These are phyloP conservation scores for Piedraia hortae DNA, from an alignment of 2,329 filamentous ascomycete species.

Conservation along the genomic window DNA sequence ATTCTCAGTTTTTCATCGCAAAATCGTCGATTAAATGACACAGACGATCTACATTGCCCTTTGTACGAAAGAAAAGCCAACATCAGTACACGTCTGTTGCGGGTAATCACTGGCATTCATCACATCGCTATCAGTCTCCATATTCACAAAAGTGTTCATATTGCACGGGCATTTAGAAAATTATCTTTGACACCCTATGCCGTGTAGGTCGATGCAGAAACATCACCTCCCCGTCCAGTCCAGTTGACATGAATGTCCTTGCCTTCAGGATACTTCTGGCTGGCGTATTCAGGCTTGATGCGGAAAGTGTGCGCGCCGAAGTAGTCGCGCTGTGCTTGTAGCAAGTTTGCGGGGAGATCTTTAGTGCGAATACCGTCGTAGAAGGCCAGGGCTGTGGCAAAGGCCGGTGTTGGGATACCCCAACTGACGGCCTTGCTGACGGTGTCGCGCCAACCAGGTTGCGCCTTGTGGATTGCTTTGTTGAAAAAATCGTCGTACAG, in stretches of 20 bases:
- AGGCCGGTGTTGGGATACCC: slow-evolving; percentile 86
- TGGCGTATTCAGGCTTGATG: slow-evolving; percentile 25
- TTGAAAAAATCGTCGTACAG: slow-evolving; percentile 99
- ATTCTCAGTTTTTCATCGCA: too few species aligned
- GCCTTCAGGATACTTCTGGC: slow-evolving; percentile 43
- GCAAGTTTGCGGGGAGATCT: slow-evolving; percentile 88
- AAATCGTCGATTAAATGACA: too few species aligned
- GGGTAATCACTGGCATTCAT: too few species aligned
- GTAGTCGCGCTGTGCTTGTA: slow-evolving; percentile 98
- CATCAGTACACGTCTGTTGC: too few species aligned
- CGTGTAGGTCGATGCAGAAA: slow-evolving; percentile 92
- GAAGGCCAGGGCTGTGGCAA: slow-evolving; percentile 92
- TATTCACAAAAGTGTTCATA: too few species aligned
- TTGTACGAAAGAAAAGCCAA: too few species aligned
- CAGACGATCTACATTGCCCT: too few species aligned
- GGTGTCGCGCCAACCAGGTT: slow-evolving; percentile 68
- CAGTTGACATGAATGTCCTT: slow-evolving; percentile 98
- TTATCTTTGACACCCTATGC: slow-evolving; percentile 34
- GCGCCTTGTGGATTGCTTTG: slow-evolving; percentile 90
- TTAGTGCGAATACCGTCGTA: slow-evolving; percentile 96
- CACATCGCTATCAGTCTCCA: too few species aligned
- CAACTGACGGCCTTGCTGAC: slow-evolving; percentile 77
- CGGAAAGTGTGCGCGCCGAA: slow-evolving; percentile 42
- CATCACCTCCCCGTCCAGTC: slow-evolving; percentile 92
- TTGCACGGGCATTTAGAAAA: too few species aligned